A percentile compares a stretch with the other conserved stretches of the same genome.
Conservation (phyloP, 768 basidiomycete genomes). For the Heimioporus sp. region DNA sequence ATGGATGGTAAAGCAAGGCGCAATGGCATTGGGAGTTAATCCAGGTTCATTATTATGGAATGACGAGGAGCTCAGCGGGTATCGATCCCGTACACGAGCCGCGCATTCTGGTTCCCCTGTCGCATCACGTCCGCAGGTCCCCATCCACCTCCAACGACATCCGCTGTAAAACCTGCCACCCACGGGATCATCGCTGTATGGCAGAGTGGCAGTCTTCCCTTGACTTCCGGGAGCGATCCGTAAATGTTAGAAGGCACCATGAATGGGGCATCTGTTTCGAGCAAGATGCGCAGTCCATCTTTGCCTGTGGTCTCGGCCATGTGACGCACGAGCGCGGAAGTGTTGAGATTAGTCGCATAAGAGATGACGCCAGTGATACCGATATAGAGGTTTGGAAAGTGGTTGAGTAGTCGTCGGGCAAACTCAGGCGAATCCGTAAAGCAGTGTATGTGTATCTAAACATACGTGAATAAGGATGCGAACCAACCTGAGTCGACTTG, state of each 20-base stretch:
- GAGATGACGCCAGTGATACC: too few species aligned
- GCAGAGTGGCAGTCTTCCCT: conserved; percentile 65
- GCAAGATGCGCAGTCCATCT: conserved; percentile 47
- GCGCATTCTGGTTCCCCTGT: conserved; percentile 64
- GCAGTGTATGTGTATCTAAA: conserved; percentile 61
- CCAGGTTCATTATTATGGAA: too few species aligned
- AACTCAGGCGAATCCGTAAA: conserved; percentile 82
- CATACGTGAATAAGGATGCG: too few species aligned
- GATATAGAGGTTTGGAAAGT: too few species aligned
- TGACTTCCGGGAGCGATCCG: conserved; percentile 44
- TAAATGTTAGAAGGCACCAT: conserved; percentile 83
- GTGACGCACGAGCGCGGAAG: too few species aligned
- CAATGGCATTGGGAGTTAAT: too few species aligned
- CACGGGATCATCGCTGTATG: conserved; percentile 85
- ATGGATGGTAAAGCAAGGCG: too few species aligned
- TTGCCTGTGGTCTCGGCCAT: conserved; percentile 13
- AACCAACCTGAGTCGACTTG: conserved; percentile 16
- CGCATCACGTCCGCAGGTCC: conserved; percentile 55
- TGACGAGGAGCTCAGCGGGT: neutral
- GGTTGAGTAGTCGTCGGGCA: conserved; percentile 61
- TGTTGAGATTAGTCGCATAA: too few species aligned
- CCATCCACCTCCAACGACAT: conserved; percentile 44
- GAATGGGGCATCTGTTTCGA: conserved; percentile 87
- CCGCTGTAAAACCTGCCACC: conserved; percentile 75
- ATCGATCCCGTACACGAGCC: conserved; percentile 51